Evolutionary conservation across 2,329 filamentous ascomycete genomes (phyloP).

Genomic region (Fusarium sp.): DNA sequence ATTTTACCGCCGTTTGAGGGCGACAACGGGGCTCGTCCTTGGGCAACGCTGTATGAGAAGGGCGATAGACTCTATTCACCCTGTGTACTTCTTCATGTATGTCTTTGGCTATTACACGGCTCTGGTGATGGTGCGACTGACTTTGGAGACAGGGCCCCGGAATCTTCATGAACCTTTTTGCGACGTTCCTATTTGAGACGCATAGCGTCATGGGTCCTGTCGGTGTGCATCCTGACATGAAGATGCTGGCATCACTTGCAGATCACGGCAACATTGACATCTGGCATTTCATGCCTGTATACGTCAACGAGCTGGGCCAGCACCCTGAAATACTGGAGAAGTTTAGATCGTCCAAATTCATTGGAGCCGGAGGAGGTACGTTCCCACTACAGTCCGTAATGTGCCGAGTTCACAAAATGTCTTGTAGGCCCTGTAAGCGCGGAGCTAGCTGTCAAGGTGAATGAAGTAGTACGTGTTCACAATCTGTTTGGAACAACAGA

Average conservation of each 20-base stretch:
- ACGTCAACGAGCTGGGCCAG: background rate
- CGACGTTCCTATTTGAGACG: background rate
- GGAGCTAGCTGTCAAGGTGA: background rate
- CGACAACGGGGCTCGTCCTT: background rate
- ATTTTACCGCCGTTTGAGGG: background rate
- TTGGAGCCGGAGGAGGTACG: background rate
- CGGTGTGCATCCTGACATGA: background rate
- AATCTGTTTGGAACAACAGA: background rate
- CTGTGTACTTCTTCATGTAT: background rate
- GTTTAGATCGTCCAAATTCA: background rate
- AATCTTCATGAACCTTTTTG: background rate
- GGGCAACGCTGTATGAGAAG: background rate
- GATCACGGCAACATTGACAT: background rate
- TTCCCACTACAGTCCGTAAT: accelerated
- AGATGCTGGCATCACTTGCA: background rate
- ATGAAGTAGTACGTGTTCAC: background rate
- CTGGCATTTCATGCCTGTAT: background rate
- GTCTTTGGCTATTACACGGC: background rate
- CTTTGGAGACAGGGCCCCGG: background rate
- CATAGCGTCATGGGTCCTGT: background rate
- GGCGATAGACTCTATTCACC: background rate
- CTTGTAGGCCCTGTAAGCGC: background rate
- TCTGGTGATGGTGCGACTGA: background rate
- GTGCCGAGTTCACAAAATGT: background rate
- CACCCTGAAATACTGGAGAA: background rate